phyloP scores from a whole-genome alignment of 2,329 filamentous ascomycete genomes.

The Claviceps maximensis region DNA sequence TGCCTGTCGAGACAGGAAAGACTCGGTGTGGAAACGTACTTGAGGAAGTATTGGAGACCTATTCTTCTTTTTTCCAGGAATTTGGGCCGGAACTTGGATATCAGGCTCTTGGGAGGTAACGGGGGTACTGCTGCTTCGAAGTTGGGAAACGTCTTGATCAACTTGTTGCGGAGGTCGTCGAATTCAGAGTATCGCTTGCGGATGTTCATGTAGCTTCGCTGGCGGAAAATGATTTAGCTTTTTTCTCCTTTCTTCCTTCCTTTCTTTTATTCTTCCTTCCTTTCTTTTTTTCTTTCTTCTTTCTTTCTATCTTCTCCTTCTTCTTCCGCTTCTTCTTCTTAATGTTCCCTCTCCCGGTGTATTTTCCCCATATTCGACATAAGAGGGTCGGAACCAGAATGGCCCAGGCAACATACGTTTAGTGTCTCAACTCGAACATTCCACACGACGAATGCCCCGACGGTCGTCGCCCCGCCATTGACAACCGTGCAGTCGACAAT shows the following conservation, averaged over 20 bases:
- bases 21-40: conserved; percentile 42
- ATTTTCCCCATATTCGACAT: no score
- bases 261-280: not conserved
- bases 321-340: not conserved
- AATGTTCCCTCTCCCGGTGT: no score
- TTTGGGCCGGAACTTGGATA: conserved; percentile 70
- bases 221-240: not conserved
- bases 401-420: conserved; percentile 41
- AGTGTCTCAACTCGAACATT: conserved; percentile 80
- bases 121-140: conserved; percentile 78
- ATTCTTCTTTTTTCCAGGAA: conserved; percentile 77
- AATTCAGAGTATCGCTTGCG: conserved; percentile 85
- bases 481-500: conserved; percentile 44
- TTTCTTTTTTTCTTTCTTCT: not conserved
- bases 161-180: conserved; percentile 60
- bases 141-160: conserved; percentile 70
- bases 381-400: not conserved
- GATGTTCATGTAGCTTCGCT: conserved; percentile 50
- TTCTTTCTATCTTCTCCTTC: not conserved
- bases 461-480: conserved; percentile 41
- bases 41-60: conserved; percentile 84
- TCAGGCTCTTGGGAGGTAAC: conserved; percentile 79
- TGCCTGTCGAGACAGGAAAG: no score
- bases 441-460: conserved; percentile 93
- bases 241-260: not conserved